Conservation (phyloP, 352 stramenopile species). For the Phytophthora vignae region DNA sequence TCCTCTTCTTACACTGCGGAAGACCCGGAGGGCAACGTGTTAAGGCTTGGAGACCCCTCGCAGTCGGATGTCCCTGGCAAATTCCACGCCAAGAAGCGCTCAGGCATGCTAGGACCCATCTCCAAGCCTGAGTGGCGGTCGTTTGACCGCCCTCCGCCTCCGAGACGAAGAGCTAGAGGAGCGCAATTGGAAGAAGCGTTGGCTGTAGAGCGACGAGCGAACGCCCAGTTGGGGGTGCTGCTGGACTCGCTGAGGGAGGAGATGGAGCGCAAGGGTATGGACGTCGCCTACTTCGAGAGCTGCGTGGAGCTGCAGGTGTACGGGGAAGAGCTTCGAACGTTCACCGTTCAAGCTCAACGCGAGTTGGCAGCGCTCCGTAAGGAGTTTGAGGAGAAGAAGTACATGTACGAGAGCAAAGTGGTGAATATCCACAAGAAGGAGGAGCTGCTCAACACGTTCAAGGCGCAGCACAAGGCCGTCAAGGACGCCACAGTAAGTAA, state of each 20-base stretch:
- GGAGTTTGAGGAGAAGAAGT: slow-evolving; percentile 65
- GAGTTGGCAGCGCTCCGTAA: slow-evolving; percentile 47
- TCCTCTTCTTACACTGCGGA: slow-evolving; percentile 18
- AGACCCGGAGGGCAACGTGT: slow-evolving; percentile 17
- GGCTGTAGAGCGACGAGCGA: slow-evolving; percentile 51
- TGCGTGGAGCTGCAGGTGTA: slow-evolving; percentile 65
- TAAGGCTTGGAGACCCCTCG: slow-evolving; percentile 5
- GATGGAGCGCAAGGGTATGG: slow-evolving; percentile 81
- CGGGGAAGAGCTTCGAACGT: slow-evolving; percentile 54
- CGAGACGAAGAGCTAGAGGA: slow-evolving; percentile 64
- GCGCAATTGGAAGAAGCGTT: slow-evolving; percentile 78
- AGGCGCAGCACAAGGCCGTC: slow-evolving; percentile 59
- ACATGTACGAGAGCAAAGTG: slow-evolving; percentile 56
- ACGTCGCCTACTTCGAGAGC: slow-evolving; percentile 81
- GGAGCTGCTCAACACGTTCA: slow-evolving; percentile 77
- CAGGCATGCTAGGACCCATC: slow-evolving; percentile 73
- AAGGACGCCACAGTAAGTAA: slow-evolving; percentile 46
- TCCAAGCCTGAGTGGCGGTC: slow-evolving; percentile 60
- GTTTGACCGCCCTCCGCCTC: slow-evolving; percentile 41
- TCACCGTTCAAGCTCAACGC: slow-evolving; percentile 44
- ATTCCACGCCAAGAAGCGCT: slow-evolving; percentile 68
- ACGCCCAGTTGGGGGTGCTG: slow-evolving; percentile 48
- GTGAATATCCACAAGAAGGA: slow-evolving; percentile 75
- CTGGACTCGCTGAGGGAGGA: slow-evolving; percentile 71
- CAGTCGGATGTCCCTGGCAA: slow-evolving; percentile 37